phyloP scores from a whole-genome alignment of 2,329 filamentous ascomycete genomes.

The Ceratocystis variospora region DNA sequence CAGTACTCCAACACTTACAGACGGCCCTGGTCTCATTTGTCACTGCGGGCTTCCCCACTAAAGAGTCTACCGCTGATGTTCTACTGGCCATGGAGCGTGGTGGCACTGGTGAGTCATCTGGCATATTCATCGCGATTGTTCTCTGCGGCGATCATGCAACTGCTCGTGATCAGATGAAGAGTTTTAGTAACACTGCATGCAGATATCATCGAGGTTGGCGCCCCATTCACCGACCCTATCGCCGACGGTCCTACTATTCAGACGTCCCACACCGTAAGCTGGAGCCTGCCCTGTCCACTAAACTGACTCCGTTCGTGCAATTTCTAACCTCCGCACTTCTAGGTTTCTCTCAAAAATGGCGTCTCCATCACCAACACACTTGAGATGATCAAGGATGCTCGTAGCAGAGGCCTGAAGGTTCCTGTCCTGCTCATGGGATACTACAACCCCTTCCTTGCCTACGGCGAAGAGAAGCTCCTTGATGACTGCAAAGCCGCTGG shows the following conservation, averaged over 20 bases:
- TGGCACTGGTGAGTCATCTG: conserved; percentile 42
- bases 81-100: conserved; percentile 83
- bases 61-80: conserved; percentile 70
- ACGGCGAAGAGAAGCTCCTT: conserved; percentile 82
- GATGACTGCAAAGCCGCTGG: conserved; percentile 71
- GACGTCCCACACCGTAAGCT: conserved; percentile 62
- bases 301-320: conserved; percentile 17
- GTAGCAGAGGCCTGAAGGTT: conserved; percentile 60
- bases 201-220: conserved; percentile 87
- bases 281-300: conserved; percentile 21
- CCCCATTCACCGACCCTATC: conserved; percentile 96
- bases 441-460: conserved; percentile 90
- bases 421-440: conserved; percentile 96
- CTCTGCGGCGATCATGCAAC: not conserved
- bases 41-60: conserved; percentile 78
- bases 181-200: not conserved
- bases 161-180: not conserved
- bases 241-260: conserved; percentile 96
- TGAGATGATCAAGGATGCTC: conserved; percentile 68
- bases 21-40: conserved; percentile 89
- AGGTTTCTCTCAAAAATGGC: conserved; percentile 66
- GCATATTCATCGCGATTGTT: conserved; percentile 39
- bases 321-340: conserved; percentile 21
- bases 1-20: conserved; percentile 29
- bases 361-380: conserved; percentile 70